Percentiles rank a stretch among this genome's conserved stretches.
These are phyloP conservation scores for Podospora comata DNA, from an alignment of 495 filamentous ascomycete genomes.

Conservation along the genomic window DNA sequence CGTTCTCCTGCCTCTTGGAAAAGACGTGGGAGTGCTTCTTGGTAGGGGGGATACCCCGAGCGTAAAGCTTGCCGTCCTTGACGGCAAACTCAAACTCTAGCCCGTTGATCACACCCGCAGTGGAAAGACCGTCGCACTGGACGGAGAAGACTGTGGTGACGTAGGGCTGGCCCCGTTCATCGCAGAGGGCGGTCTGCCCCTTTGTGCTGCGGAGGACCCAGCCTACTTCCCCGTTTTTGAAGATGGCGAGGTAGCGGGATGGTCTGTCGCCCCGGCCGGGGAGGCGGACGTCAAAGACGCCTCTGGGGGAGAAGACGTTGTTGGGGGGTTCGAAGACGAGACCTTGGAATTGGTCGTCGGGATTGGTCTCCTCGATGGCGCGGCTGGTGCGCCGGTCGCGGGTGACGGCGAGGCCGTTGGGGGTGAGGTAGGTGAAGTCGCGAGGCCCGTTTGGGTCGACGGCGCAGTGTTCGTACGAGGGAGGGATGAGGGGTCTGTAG, in stretches of 20 bases:
- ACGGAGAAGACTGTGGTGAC: neutral
- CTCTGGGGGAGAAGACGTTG: neutral
- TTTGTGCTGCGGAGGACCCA: neutral
- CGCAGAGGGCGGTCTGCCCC: neutral
- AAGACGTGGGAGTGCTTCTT: neutral
- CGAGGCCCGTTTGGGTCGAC: neutral
- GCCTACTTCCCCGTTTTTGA: neutral
- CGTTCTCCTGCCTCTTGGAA: neutral
- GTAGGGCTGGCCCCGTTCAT: neutral
- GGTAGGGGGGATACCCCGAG: neutral
- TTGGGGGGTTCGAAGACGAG: neutral
- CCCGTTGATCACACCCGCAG: neutral
- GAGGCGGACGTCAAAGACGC: neutral
- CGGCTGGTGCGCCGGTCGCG: neutral
- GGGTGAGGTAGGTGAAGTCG: neutral
- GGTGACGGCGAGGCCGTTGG: neutral
- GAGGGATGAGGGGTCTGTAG: neutral
- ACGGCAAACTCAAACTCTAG: neutral
- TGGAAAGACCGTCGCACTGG: neutral
- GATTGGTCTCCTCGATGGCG: neutral
- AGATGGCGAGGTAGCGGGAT: neutral
- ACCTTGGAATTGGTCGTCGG: neutral
- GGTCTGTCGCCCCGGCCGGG: too few relatives aligned
- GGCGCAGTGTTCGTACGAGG: neutral
- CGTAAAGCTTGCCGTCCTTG: neutral